Percentiles rank a stretch among this genome's conserved stretches.
Conservation (phyloP, 805 yeast genomes). For the Yamadazyma paraphyllophila region DNA sequence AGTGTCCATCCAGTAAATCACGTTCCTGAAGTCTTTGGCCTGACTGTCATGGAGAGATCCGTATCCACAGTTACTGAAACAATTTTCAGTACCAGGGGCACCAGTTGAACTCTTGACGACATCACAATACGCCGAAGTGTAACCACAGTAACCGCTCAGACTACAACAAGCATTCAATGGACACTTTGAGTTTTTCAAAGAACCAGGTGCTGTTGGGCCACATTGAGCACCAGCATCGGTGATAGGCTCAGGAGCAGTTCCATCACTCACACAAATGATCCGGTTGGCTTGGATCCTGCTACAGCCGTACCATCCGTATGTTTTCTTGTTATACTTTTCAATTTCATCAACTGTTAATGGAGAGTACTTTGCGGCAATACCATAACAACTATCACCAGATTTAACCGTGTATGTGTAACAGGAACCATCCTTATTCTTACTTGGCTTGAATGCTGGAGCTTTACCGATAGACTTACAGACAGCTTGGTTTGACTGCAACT, state of each 20-base stretch:
- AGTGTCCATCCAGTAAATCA: constrained; percentile 18
- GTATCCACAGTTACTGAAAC: constrained; percentile 19
- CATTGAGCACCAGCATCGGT: constrained; percentile 17
- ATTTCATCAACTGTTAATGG: constrained; percentile 10
- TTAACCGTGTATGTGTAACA: constrained; percentile 14
- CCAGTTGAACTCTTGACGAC: constrained; percentile 11
- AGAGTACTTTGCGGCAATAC: constrained; percentile 9
- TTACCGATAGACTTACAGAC: constrained; percentile 12
- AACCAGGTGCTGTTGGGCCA: constrained; percentile 20
- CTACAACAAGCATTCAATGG: constrained; percentile 21
- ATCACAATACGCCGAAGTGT: constrained; percentile 15
- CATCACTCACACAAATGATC: constrained; percentile 16
- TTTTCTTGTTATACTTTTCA: constrained; percentile 13
- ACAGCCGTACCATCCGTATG: constrained; percentile 19
- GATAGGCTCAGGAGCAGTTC: constrained; percentile 18
- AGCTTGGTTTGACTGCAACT: constrained; percentile 11
- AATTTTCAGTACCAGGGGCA: constrained; percentile 18
- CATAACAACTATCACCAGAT: constrained; percentile 16
- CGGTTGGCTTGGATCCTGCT: constrained; percentile 5
- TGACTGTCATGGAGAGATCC: constrained; percentile 15
- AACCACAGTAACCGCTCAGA: constrained; percentile 16
- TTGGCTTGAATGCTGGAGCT: constrained; percentile 10
- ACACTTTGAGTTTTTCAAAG: constrained; percentile 14
- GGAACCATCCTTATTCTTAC: constrained; percentile 17
- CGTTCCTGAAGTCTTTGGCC: constrained; percentile 14